These are phyloP conservation scores for Chionographis japonica DNA, from an alignment of 106 monocot genomes.

Conservation along the genomic window DNA sequence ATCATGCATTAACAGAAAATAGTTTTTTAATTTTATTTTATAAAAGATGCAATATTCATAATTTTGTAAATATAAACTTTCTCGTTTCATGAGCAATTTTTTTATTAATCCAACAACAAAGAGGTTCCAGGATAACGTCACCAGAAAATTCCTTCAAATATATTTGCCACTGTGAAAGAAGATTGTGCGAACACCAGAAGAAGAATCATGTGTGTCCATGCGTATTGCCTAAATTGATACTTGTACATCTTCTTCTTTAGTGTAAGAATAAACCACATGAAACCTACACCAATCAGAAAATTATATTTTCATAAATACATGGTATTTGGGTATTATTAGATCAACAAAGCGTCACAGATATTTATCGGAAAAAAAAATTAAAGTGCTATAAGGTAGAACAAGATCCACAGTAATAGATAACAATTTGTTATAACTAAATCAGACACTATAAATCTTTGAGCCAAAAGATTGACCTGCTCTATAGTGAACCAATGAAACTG, in stretches of 20 bases:
- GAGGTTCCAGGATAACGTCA: conserved; percentile 19
- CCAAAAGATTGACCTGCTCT: too few species aligned
- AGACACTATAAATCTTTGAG: too few species aligned
- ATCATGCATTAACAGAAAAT: too few species aligned
- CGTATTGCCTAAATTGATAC: conserved; percentile 85
- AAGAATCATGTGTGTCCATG: conserved; percentile 93
- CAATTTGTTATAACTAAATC: too few species aligned
- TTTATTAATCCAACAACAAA: background rate
- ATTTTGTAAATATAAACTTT: too few species aligned
- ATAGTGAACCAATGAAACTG: too few species aligned
- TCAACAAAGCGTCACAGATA: background rate
- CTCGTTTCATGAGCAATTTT: too few species aligned
- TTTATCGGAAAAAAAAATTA: too few species aligned
- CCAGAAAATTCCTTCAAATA: conserved; percentile 99
- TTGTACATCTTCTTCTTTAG: conserved; percentile 92
- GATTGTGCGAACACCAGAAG: conserved; percentile 78
- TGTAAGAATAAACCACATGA: conserved; percentile 92
- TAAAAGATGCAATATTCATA: too few species aligned
- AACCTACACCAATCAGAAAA: conserved; percentile 41
- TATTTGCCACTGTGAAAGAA: conserved; percentile 86
- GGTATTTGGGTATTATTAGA: background rate
- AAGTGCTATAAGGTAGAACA: too few species aligned
- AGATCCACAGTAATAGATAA: too few species aligned
- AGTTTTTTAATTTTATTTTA: too few species aligned
- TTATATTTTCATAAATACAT: background rate